phyloP scores from a whole-genome alignment of 345 rosid genomes.

The Erysimum cheiranthoides region DNA sequence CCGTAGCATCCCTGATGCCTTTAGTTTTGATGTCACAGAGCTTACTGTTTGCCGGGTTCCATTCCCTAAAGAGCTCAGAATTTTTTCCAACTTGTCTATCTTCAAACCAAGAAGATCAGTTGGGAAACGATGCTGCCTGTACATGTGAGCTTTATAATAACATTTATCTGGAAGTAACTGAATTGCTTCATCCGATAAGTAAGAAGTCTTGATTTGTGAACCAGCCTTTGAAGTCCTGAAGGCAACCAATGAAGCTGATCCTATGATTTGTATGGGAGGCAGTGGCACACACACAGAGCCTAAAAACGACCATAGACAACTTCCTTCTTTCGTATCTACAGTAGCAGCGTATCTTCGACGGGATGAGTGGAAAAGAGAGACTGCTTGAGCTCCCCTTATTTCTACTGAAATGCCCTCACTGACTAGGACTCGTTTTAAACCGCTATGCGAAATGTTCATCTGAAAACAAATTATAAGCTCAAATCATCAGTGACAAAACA shows the following conservation, averaged over 20 bases:
- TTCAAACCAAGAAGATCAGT: slow-evolving; percentile 51
- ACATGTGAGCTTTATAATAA: slow-evolving; percentile 42
- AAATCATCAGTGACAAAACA: slow-evolving; percentile 19
- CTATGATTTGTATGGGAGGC: slow-evolving; percentile 58
- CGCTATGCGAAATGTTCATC: slow-evolving; percentile 58
- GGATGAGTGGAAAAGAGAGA: slow-evolving; percentile 59
- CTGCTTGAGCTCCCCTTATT: slow-evolving; percentile 59
- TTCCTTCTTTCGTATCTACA: slow-evolving; percentile 26
- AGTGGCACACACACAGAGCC: slow-evolving; percentile 52
- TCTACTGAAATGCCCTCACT: slow-evolving; percentile 72
- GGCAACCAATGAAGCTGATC: slow-evolving; percentile 68
- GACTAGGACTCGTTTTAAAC: slow-evolving; percentile 62
- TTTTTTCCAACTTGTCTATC: slow-evolving; percentile 53
- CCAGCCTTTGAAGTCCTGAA: slow-evolving; percentile 51
- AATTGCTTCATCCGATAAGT: slow-evolving; percentile 50
- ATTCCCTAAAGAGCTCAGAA: slow-evolving; percentile 52
- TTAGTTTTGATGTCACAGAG: slow-evolving; percentile 53
- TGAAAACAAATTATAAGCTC: slow-evolving; percentile 43
- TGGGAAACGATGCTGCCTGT: slow-evolving; percentile 45
- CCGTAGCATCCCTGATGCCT: slow-evolving; percentile 53
- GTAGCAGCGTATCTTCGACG: slow-evolving; percentile 44
- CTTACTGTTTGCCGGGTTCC: slow-evolving; percentile 40
- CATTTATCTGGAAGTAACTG: slow-evolving; percentile 73
- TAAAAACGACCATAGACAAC: slow-evolving; percentile 41
- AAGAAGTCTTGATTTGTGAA: slow-evolving; percentile 52